These are phyloP conservation scores for Colletotrichum gloeosporioides DNA, from an alignment of 2,329 filamentous ascomycete genomes.

Conservation along the genomic window DNA sequence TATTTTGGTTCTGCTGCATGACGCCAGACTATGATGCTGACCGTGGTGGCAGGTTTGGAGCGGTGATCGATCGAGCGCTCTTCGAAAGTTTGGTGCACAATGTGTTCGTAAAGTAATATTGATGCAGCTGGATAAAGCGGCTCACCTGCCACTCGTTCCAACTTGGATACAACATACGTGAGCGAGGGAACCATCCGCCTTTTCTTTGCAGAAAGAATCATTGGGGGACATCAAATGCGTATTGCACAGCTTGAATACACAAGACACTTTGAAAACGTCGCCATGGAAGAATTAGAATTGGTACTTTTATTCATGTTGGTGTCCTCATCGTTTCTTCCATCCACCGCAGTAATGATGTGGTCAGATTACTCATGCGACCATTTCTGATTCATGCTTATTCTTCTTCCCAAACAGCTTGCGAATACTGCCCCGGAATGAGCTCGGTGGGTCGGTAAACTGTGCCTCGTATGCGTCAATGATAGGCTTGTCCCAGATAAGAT, in stretches of 20 bases:
- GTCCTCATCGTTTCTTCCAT: neutral
- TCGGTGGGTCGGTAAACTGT: constrained; percentile 50
- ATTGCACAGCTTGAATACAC: neutral
- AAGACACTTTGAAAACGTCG: neutral
- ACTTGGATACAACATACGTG: neutral
- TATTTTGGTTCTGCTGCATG: neutral
- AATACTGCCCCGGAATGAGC: constrained; percentile 63
- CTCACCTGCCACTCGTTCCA: neutral
- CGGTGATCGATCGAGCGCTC: neutral
- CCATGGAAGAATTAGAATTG: neutral
- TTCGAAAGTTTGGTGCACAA: constrained; percentile 1
- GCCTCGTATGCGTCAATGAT: constrained; percentile 63
- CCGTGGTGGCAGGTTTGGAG: neutral
- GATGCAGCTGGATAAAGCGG: neutral
- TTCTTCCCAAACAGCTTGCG: constrained; percentile 43
- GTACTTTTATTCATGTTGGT: neutral
- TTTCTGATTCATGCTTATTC: constrained; percentile 9
- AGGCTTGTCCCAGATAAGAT: constrained; percentile 66
- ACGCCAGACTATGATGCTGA: neutral
- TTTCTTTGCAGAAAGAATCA: neutral
- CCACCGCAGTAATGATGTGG: neutral
- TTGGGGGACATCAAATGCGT: neutral
- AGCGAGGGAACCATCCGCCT: neutral
- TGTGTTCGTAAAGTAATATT: neutral
- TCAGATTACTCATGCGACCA: neutral